Evolutionary conservation across 257 asterid genomes (phyloP), one percentile per base, ranked within the genome.

Genomic region (Echites panduratus): DNA sequence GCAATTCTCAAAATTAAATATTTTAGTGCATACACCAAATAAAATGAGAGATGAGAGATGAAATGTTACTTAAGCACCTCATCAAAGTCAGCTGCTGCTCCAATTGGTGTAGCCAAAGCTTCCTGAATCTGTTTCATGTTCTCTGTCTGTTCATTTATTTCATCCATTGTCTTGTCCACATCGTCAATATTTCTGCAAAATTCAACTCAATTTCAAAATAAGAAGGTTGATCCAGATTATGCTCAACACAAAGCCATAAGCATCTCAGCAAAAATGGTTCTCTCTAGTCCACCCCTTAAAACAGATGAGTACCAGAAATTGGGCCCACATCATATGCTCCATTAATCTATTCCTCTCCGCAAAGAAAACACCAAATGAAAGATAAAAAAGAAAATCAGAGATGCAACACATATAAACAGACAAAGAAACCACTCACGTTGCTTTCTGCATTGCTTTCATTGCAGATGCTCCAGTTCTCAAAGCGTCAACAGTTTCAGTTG

Each of bases 161-260:
- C 96, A n/a, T 92, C 95, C 97, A 92, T 90, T 26, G 98, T 92
- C 85, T 89, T 90, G 87, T 92, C 98, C 79, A 92, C 93, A 24
- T 90, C 96, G 50, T 88, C 94, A 70, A 92, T 90, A 78, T 90
- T 90, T 71, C 96, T 92, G 85, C 59, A 50, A 13, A 70, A 71
- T 44, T 19, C 54, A 47, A 32, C 29, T 8, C 49, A 32, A 67
- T 41, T 49, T 67, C 62, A 53, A 26, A 41, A 43, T 20, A 35
- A 38, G 9, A 11, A 12, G 22, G 22, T 53, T 66, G 35, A 41
- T 74, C 44, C 32, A 53, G 41, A 14, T 58, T 49, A 24, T 16
- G 50, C n/a, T 70, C n/a, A 26, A 66, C 35, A 29, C 22, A 16
- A 61, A 52, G 27, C 50, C 3, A 14, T 12, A 29, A 32, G 32